These are phyloP conservation scores for Arctostaphylos glauca DNA, from an alignment of 148 eudicot species.

Conservation along the genomic window DNA sequence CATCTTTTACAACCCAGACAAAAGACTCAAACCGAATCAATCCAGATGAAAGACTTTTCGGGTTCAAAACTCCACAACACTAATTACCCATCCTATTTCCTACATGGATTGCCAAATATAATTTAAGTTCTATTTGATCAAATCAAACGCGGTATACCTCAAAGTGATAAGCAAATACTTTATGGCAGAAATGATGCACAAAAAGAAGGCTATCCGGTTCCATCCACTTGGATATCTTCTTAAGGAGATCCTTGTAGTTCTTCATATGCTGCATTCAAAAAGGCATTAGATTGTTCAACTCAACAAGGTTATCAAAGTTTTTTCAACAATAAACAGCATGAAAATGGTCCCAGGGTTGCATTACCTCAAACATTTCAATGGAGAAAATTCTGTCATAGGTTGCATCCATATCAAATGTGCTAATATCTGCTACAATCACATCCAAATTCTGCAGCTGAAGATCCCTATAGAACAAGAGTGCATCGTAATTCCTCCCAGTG, in stretches of 20 bases:
- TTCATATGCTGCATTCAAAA: constrained; percentile 76
- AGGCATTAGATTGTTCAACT: neutral
- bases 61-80: neutral
- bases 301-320: neutral
- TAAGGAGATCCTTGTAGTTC: constrained; percentile 80
- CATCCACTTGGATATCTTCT: constrained; percentile 92
- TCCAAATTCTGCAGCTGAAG: constrained; percentile 76
- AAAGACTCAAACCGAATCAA: too few relatives aligned
- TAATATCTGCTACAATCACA: constrained; percentile 80
- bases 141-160: constrained; percentile 48
- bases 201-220: constrained; percentile 75
- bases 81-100: neutral
- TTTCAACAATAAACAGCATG: constrained; percentile 3
- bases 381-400: constrained; percentile 81
- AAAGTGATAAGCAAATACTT: constrained; percentile 86
- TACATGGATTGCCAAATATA: neutral
- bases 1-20: too few relatives aligned
- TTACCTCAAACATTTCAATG: constrained; percentile 98
- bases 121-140: neutral
- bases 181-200: constrained; percentile 93
- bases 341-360: constrained; percentile 22
- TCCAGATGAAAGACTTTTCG: too few relatives aligned
- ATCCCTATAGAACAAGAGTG: constrained; percentile 42
- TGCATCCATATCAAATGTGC: constrained; percentile 82
- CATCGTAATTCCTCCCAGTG: neutral